Percentiles rank a stretch among this genome's conserved stretches.
Evolutionary conservation across 257 asterid genomes (phyloP).

Genomic region (Solanum ahanhuiri): DNA sequence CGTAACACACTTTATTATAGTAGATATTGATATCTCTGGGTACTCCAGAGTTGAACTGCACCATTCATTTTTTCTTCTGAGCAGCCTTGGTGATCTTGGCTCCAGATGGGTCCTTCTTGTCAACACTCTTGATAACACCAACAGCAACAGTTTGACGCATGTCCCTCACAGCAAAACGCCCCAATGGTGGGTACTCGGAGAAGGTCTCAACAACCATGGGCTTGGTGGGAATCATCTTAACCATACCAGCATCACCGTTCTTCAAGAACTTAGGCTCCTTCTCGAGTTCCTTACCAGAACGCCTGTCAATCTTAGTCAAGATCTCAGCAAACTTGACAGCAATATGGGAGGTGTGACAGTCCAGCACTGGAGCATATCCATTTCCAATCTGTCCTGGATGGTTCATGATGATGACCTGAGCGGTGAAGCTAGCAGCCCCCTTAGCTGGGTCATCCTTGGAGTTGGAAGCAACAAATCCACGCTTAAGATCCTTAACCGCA

Average conservation of each 20-base stretch:
- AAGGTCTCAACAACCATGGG: conserved; percentile 78
- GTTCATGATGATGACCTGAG: conserved; percentile 76
- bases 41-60: neutral
- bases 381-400: conserved; percentile 74
- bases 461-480: conserved; percentile 73
- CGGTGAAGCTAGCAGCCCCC: conserved; percentile 55
- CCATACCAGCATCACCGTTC: conserved; percentile 65
- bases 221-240: conserved; percentile 81
- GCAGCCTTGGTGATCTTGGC: conserved; percentile 85
- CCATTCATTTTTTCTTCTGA: conserved; percentile 56
- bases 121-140: conserved; percentile 60
- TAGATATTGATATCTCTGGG: neutral
- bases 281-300: conserved; percentile 74
- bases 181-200: conserved; percentile 49
- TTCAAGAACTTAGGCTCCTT: conserved; percentile 70
- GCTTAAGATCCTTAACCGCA: conserved; percentile 78
- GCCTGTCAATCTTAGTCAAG: conserved; percentile 67
- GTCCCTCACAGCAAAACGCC: conserved; percentile 66
- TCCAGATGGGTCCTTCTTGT: conserved; percentile 64
- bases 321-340: conserved; percentile 60
- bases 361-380: conserved; percentile 64
- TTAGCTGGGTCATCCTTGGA: conserved; percentile 77
- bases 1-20: conserved; percentile 1
- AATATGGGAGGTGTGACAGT: conserved; percentile 67
- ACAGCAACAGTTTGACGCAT: conserved; percentile 81